Base-by-base conservation (phyloP, 441 rosid species). In the Iberis amara region DNA sequence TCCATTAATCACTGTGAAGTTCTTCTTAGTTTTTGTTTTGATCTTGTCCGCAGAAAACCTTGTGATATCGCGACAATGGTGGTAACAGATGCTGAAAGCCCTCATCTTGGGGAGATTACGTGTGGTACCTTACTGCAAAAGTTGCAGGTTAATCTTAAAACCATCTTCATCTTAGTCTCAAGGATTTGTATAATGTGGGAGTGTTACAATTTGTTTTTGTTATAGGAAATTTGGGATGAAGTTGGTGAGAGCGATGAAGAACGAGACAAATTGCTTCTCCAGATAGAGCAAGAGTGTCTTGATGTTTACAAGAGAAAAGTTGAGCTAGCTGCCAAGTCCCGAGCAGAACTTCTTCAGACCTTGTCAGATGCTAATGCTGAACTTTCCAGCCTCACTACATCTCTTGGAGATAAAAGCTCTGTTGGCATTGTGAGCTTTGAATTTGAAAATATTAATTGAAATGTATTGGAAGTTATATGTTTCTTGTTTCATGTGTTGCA, bases 141-240 rank as follows among this genome's bases (percentile, higher is more conserved):
- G 62, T 54, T 92, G 64, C 99, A 92, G 99, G 99, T 89, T 66
- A 57, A 49, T 42, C 9, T 46, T 12, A 50, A 39, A 54, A 43
- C 38, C 8, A 14, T 30, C 49, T 40, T 18, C 4, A 39, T 13
- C 50, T 13, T 15, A 21, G 35, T 47, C 28, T 13, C 44, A 18
- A 7, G 52, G 53, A 6, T 28, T 58, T 50, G 47, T 56, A 32
- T 67, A 41, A 33, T 11, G 7, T 26, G 3, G 3, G 48, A 26
- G 41, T 32, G 21, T 18, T 18, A 18, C 21, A 18, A 18, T 55
- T 42, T 11, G 33, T 55, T 43, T 56, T 9, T 10, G 12, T 47
- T 44, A 37, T 47, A 92, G 99, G 95, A 86, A 82, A 86, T 92
- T 24, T 92, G 99, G 99, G 97, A 92, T 77, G 99, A 92, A 73